Percentiles rank a stretch among this genome's conserved stretches.
phyloP scores from a whole-genome alignment of 2,329 filamentous ascomycete genomes.

The Colletotrichum incanum region DNA sequence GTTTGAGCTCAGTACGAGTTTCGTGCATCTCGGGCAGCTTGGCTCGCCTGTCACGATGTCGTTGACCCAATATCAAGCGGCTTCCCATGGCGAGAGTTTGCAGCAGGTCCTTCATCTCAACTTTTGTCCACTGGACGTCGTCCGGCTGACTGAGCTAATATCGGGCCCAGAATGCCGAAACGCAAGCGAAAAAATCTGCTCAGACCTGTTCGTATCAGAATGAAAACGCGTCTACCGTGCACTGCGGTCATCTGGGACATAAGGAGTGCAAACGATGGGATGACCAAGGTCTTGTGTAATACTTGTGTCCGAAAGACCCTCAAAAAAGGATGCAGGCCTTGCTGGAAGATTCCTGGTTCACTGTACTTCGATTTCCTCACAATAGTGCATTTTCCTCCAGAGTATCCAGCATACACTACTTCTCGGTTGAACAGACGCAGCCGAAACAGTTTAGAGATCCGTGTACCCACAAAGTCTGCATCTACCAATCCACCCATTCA shows the following conservation, averaged over 20 bases:
- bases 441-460: neutral
- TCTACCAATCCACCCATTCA: neutral
- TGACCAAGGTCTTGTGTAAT: neutral
- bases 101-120: neutral
- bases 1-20: neutral
- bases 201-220: constrained; percentile 12
- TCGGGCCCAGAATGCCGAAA: neutral
- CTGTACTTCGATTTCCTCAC: neutral
- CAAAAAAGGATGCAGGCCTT: neutral
- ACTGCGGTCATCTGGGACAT: neutral
- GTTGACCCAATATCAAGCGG: neutral
- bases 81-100: constrained; percentile 1
- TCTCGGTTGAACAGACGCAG: neutral
- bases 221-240: constrained; percentile 7
- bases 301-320: neutral
- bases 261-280: neutral
- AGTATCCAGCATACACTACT: too few species aligned
- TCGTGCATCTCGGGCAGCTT: neutral
- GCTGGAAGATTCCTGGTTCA: neutral
- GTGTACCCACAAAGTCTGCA: too few species aligned
- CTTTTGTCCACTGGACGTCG: neutral
- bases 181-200: neutral
- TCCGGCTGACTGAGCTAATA: constrained; percentile 20
- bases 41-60: neutral
- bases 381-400: neutral